These are phyloP conservation scores for Trichosanthes truncata DNA, from an alignment of 306 rosid genomes.

Conservation along the genomic window DNA sequence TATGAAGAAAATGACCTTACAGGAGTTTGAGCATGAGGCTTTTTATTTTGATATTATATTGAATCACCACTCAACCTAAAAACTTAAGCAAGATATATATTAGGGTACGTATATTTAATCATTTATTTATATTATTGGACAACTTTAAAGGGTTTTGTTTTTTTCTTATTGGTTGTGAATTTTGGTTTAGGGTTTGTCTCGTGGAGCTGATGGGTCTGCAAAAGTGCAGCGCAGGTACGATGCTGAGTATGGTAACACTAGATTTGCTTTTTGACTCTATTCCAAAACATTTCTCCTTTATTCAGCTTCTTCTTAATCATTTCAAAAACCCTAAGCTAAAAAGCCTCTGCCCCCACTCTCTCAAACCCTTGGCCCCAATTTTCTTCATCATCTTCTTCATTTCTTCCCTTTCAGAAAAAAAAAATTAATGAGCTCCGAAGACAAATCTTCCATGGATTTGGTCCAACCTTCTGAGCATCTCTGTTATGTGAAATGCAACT, in stretches of 20 bases:
- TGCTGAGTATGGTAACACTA: conserved; percentile 25
- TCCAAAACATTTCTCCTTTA: neutral
- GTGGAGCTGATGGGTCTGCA: conserved; percentile 31
- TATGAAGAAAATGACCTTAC: too few relatives aligned
- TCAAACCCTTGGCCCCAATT: neutral
- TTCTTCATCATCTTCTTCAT: neutral
- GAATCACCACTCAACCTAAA: neutral
- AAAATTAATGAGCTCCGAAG: conserved; percentile 49
- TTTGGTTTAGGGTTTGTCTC: neutral
- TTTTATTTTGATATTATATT: too few relatives aligned
- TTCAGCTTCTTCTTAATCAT: conserved; percentile 5
- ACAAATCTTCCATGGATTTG: conserved; percentile 61
- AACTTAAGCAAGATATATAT: neutral
- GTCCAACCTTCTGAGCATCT: conserved; percentile 72
- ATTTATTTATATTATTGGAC: too few relatives aligned
- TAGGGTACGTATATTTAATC: too few relatives aligned
- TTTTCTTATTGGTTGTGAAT: neutral
- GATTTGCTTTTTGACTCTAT: conserved; percentile 36
- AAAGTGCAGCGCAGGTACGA: conserved; percentile 27
- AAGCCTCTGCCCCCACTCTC: neutral
- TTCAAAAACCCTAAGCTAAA: conserved; percentile 21
- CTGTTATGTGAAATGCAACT: conserved; percentile 96
- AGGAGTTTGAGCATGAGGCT: too few relatives aligned
- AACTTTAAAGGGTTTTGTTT: neutral
- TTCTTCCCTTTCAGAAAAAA: neutral